Evolutionary conservation across 176 grass and related monocot genomes (phyloP).

Genomic region (Aegilops umbellulata): DNA sequence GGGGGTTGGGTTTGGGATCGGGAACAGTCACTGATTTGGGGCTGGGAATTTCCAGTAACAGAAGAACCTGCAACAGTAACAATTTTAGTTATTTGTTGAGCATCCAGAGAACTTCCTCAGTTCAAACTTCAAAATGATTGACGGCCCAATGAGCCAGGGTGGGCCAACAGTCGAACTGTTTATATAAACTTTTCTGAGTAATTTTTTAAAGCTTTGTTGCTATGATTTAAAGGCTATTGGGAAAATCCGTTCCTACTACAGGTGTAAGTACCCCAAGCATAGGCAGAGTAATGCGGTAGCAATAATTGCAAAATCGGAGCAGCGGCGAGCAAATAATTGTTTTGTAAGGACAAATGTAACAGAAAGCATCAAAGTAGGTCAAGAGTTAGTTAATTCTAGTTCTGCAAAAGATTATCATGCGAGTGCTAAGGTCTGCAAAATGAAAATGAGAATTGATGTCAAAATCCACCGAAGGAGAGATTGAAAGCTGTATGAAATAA

Average conservation of each 20-base stretch:
- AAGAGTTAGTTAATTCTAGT: not conserved
- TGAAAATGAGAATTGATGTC: not conserved
- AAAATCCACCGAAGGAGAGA: not conserved
- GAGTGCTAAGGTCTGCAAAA: not conserved
- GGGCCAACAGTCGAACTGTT: not conserved
- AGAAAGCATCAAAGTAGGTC: too few relatives aligned
- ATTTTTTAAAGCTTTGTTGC: not conserved
- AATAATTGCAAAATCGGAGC: not conserved
- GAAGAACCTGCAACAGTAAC: not conserved
- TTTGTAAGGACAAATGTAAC: not conserved
- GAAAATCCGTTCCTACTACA: not conserved
- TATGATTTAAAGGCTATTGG: not conserved
- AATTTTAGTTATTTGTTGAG: not conserved
- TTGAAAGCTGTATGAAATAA: not conserved
- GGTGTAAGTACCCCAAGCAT: not conserved
- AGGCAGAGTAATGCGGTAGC: not conserved
- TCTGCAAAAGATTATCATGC: not conserved
- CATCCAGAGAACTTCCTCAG: not conserved
- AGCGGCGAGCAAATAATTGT: not conserved
- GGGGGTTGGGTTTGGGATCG: not conserved
- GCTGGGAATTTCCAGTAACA: not conserved
- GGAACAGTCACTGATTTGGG: not conserved
- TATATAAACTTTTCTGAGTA: not conserved
- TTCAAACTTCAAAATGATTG: not conserved
- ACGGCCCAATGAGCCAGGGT: not conserved